phyloP scores from a whole-genome alignment of 345 rosid genomes.

The Euclidium syriacum region DNA sequence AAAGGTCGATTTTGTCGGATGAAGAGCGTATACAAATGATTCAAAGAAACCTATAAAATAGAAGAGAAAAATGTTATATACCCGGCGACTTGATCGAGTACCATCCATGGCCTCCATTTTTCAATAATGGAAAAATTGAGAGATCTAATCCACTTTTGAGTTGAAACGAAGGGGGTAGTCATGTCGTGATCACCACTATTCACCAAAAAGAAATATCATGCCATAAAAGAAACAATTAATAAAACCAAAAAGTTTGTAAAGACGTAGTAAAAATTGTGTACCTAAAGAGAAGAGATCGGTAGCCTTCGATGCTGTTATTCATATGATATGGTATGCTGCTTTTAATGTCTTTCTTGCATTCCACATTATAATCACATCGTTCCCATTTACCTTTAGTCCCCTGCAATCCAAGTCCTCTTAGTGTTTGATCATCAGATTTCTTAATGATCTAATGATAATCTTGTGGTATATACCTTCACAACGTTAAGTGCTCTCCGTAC shows the following conservation, averaged over 20 bases:
- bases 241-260: neutral
- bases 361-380: neutral
- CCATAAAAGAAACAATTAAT: neutral
- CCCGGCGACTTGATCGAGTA: constrained; percentile 57
- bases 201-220: neutral
- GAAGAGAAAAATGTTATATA: constrained; percentile 2
- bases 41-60: neutral
- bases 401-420: neutral
- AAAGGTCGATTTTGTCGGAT: neutral
- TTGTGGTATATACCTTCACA: neutral
- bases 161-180: constrained; percentile 40
- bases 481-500: constrained; percentile 20
- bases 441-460: neutral
- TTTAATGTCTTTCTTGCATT: neutral
- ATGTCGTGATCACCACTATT: constrained; percentile 70
- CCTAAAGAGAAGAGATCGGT: constrained; percentile 24
- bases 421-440: neutral
- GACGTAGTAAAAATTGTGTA: neutral
- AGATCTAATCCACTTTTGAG: constrained; percentile 58
- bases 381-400: constrained; percentile 17
- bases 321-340: constrained; percentile 21
- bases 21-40: neutral
- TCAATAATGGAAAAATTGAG: constrained; percentile 47
- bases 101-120: constrained; percentile 61
- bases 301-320: constrained; percentile 16